Percentiles rank a stretch among this genome's conserved stretches.
These are phyloP conservation scores for Diaporthe citri DNA, from an alignment of 2,329 filamentous ascomycete species.

Conservation along the genomic window DNA sequence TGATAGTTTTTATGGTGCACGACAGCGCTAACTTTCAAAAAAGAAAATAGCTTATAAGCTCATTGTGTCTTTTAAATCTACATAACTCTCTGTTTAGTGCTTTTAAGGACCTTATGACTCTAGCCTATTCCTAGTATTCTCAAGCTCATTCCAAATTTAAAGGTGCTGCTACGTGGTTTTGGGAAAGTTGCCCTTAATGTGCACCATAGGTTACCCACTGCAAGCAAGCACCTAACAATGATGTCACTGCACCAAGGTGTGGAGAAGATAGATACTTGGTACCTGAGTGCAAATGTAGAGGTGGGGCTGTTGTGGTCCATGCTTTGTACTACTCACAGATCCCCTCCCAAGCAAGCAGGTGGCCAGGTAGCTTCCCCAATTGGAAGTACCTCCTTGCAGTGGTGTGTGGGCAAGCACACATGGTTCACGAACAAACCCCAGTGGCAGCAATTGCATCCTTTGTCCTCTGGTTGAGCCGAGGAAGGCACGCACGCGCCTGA, in stretches of 20 bases:
- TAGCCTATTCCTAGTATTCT: no score
- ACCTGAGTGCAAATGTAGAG: background rate
- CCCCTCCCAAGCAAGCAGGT: background rate
- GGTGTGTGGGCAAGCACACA: no score
- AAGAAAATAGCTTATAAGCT: no score
- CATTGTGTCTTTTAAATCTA: no score
- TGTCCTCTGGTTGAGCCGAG: background rate
- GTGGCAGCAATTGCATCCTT: background rate
- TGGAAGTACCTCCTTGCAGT: background rate
- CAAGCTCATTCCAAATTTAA: no score
- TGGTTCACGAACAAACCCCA: no score
- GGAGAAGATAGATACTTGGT: background rate
- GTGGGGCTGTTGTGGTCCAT: background rate
- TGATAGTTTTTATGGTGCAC: no score
- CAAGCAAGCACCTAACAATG: background rate
- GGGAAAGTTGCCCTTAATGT: no score
- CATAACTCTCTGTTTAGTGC: no score
- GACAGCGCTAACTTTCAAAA: no score
- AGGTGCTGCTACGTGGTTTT: no score
- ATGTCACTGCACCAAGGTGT: background rate
- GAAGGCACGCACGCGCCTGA: background rate
- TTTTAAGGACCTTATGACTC: no score
- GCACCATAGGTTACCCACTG: background rate
- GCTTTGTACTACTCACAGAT: background rate
- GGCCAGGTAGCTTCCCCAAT: background rate